Evolutionary conservation across 148 eudicot genomes (phyloP), one percentile per base, ranked within the genome.

Genomic region (Cornus controversa): DNA sequence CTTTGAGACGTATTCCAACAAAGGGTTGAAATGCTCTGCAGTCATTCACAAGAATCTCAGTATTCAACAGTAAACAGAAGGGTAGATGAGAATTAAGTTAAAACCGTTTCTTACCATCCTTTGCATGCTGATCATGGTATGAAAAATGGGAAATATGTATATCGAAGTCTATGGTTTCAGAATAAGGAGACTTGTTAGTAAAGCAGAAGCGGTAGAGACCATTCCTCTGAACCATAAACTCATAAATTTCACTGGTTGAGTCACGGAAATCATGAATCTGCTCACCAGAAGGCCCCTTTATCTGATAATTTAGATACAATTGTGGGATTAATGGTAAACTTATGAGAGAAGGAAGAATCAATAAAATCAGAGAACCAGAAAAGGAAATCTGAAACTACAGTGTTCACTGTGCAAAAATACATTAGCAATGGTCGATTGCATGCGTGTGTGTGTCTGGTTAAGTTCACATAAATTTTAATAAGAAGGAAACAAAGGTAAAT

Each of bases 161-260:
- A 47, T 93, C 98, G 77, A 93, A 91, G 80, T 91, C 92, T 27
- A 93, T 82, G 60, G 98, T 93, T 84, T 93, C 96, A 28, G 86
- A 94, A 83, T 85, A 93, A 23, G 96, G 94, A 66, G 94, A 93
- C 80, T 79, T 87, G 85, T 91, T 93, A 5, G 77, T 82, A 74
- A 93, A 93, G 84, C 98, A 93, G 77, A 93, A 91, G 18, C 81
- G 82, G 70, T 90, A 82, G 40, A 90, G 37, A 22, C 98, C 98
- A 71, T 82, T 86, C 26, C 76, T 81, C 6, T 81, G 85, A 79
- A 88, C 92, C 31, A 84, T 72, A 79, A 93, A 91, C 87, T 91
- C 98, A 22, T 76, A 82, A 80, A 85, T 93, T 34, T 90, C 98
- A 79, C 88, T 91, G 13, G 84, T 80, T 82, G 84, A 90, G 75